These are phyloP conservation scores for Bifiguratus adelaidae DNA, from an alignment of 192 early-diverging fungal genomes.

Conservation along the genomic window DNA sequence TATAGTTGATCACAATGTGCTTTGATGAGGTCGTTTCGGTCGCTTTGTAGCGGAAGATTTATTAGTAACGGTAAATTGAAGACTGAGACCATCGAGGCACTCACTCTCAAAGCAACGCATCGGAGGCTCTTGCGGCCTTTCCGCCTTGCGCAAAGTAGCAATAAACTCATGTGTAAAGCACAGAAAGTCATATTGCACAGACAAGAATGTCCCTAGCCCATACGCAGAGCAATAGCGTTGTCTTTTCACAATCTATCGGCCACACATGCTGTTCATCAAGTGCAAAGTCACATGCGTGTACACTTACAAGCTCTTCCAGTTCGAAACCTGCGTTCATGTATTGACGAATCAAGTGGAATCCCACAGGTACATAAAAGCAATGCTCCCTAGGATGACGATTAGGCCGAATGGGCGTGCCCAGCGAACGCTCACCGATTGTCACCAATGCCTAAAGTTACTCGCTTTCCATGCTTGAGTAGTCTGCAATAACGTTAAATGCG, in stretches of 20 bases:
- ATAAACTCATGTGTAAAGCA: slow-evolving; percentile 94
- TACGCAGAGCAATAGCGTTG: slow-evolving; percentile 83
- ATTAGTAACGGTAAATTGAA: neutral
- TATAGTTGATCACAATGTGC: slow-evolving; percentile 11
- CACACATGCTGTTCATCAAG: neutral
- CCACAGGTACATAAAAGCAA: slow-evolving; percentile 82
- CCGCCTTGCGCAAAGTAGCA: slow-evolving; percentile 66
- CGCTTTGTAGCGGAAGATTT: neutral
- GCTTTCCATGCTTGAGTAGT: slow-evolving; percentile 55
- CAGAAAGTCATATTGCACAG: slow-evolving; percentile 82
- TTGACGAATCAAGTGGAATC: slow-evolving; percentile 69
- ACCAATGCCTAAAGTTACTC: slow-evolving; percentile 84
- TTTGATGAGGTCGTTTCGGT: neutral
- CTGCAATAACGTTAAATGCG: slow-evolving; percentile 23
- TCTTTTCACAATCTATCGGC: slow-evolving; percentile 61
- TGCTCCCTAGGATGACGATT: no score
- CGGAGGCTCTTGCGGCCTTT: no score
- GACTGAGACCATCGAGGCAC: slow-evolving; percentile 17
- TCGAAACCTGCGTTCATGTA: slow-evolving; percentile 82
- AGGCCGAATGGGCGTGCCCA: no score
- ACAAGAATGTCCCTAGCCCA: slow-evolving; percentile 80
- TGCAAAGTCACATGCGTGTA: neutral
- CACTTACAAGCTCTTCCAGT: slow-evolving; percentile 64
- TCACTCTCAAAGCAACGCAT: no score
- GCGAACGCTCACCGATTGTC: no score